phyloP scores from a whole-genome alignment of 2,329 filamentous ascomycete genomes.

The Falciphora oryzae region DNA sequence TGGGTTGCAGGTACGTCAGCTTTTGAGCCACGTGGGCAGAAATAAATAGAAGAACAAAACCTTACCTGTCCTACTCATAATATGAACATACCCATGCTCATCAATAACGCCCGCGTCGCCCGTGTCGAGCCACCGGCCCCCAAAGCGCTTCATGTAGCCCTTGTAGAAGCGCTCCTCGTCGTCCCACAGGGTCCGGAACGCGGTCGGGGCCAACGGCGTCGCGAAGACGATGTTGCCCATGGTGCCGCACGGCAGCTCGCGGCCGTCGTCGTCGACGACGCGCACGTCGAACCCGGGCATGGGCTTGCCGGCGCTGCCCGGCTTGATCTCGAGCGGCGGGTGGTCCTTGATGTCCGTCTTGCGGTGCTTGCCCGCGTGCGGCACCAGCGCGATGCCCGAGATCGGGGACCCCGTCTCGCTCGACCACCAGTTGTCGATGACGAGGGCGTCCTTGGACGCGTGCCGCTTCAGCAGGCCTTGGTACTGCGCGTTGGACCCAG shows the following conservation, averaged over 20 bases:
- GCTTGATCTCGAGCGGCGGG: conserved; percentile 58
- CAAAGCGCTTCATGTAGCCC: conserved; percentile 77
- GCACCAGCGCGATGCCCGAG: conserved; percentile 47
- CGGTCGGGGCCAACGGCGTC: conserved; percentile 77
- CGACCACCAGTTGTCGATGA: conserved; percentile 58
- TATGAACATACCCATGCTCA: conserved; percentile 58
- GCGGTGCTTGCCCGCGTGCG: conserved; percentile 53
- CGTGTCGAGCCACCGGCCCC: conserved; percentile 81
- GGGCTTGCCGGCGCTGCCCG: conserved; percentile 82
- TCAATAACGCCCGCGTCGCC: conserved; percentile 88
- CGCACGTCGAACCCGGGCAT: conserved; percentile 89
- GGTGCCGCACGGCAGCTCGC: conserved; percentile 60
- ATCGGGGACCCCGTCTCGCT: conserved; percentile 55
- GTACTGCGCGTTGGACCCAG: conserved; percentile 39
- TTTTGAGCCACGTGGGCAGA: conserved; percentile 29
- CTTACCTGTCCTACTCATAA: conserved; percentile 48
- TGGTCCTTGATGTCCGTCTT: conserved; percentile 33
- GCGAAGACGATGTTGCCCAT: conserved; percentile 92
- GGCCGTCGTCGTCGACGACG: conserved; percentile 74
- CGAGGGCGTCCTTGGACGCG: conserved; percentile 55
- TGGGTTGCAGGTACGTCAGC: background rate
- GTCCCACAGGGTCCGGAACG: conserved; percentile 78
- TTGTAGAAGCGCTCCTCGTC: conserved; percentile 83
- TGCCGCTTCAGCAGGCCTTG: conserved; percentile 64
- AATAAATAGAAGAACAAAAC: conserved; percentile 36